Base-by-base conservation (phyloP, 257 asterid species). In the Capsicum chinense region DNA sequence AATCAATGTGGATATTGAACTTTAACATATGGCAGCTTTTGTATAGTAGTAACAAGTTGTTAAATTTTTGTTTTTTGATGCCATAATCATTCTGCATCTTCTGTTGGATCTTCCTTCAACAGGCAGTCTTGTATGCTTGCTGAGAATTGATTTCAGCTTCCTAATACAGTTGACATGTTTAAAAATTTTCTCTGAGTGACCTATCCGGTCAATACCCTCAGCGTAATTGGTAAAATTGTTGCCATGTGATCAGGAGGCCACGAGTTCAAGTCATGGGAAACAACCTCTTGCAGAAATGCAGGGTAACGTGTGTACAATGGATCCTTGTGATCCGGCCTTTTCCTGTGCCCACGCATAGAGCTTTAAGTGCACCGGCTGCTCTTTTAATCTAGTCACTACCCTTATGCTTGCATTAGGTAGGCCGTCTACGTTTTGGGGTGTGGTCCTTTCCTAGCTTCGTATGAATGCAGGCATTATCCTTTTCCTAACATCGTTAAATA, bases 31-130 rank as follows among this genome's bases (percentile, higher is more conserved):
- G 48, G 37, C 44, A 80, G 26, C 71, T 81, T 56, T 17, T 83
- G 50, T 83, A 74, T 33, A 60, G 86, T 58, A 37, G 85, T 47
- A 54, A 16, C 74, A 26, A 21, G 56, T 80, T 44, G 64, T 54
- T 8, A 8, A 16, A 0, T 0, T 52, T 1, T 52, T 26, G 9
- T 11, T 26, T 50, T 50, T 74, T 78, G 15, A 7, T 78, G 64
- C 64, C 81, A 52, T 78, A 54, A 17, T 26, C 50, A 13, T 52
- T 78, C 81, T 78, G 50, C 48, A 35, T 26, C 64, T 54, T 52
- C 9, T 67, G 6, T 37, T 67, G 50, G 1, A 67, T 67, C 76
- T 37, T 69, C 78, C 13, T 39, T 37, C 15, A 69, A 5, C 44
- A 1, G 54, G 78, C 54, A 68, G 21, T 68, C 54, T 26, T 54